Conservation (phyloP, 805 yeast genomes). For the Candida corydali region DNA sequence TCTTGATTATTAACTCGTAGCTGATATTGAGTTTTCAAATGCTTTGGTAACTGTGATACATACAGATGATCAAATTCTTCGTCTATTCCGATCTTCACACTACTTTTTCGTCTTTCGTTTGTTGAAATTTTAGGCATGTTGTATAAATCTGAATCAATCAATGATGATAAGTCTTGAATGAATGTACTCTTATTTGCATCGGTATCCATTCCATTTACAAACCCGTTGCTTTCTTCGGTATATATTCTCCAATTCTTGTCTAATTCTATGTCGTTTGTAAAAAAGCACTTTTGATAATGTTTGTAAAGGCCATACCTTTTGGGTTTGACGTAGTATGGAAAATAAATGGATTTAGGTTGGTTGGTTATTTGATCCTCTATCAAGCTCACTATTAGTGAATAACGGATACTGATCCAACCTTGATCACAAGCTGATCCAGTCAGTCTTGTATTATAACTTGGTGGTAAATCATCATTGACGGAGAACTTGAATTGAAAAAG, state of each 20-base stretch:
- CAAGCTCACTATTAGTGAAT: conserved; percentile 33
- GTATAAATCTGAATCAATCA: conserved; percentile 29
- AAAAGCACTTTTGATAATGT: conserved; percentile 27
- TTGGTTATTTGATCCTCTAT: conserved; percentile 13
- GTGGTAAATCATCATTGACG: conserved; percentile 25
- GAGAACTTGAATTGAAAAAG: conserved; percentile 22
- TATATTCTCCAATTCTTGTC: conserved; percentile 28
- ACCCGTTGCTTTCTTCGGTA: conserved; percentile 5
- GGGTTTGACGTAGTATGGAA: conserved; percentile 28
- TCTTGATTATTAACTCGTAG: conserved; percentile 28
- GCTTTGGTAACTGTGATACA: conserved; percentile 24
- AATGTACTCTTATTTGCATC: conserved; percentile 15
- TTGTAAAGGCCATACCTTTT: conserved; percentile 22
- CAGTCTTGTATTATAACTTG: conserved; percentile 39
- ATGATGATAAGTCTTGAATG: conserved; percentile 25
- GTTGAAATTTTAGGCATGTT: conserved; percentile 31
- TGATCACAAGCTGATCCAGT: conserved; percentile 37
- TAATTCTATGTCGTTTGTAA: conserved; percentile 16
- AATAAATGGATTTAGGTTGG: conserved; percentile 22
- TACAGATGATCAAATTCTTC: conserved; percentile 11
- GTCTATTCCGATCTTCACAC: conserved; percentile 12
- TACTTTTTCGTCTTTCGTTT: conserved; percentile 28
- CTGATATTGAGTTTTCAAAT: conserved; percentile 33
- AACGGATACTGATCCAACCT: conserved; percentile 34
- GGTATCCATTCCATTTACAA: background rate